A percentile compares a stretch with the other conserved stretches of the same genome.
Evolutionary conservation across 1,139 yeast species (phyloP).

Genomic region (Arxiozyma telluris): DNA sequence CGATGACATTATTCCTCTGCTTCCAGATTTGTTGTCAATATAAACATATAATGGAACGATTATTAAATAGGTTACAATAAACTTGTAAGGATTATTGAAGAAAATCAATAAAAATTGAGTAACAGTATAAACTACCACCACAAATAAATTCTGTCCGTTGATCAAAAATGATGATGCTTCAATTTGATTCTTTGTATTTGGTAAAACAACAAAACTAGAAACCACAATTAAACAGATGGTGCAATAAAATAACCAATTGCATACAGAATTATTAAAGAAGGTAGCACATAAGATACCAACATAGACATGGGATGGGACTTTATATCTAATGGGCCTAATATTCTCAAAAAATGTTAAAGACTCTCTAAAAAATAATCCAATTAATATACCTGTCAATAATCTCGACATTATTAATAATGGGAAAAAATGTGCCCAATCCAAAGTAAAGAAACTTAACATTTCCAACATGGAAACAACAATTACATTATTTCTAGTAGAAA

Average conservation of each 20-base stretch:
- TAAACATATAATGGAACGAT: background rate
- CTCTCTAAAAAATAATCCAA: background rate
- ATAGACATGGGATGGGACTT: background rate
- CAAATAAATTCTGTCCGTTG: background rate
- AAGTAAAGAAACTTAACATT: background rate
- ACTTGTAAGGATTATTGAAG: background rate
- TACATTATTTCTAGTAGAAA: background rate
- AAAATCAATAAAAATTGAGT: background rate
- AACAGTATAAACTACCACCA: background rate
- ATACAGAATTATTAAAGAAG: background rate
- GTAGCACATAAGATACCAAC: background rate
- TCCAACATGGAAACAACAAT: background rate
- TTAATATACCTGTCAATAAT: background rate
- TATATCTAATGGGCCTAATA: background rate
- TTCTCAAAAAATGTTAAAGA: background rate
- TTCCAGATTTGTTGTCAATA: background rate
- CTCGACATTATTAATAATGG: background rate
- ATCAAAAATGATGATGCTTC: background rate
- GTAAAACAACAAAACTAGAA: background rate
- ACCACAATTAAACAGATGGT: background rate
- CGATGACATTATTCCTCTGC: too few relatives aligned
- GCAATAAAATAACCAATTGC: background rate
- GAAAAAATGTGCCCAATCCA: background rate
- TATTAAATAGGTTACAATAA: background rate
- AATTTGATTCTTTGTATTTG: background rate